These are phyloP conservation scores for Pontederia crassipes DNA, from an alignment of 176 grass and related monocot genomes.

Conservation along the genomic window DNA sequence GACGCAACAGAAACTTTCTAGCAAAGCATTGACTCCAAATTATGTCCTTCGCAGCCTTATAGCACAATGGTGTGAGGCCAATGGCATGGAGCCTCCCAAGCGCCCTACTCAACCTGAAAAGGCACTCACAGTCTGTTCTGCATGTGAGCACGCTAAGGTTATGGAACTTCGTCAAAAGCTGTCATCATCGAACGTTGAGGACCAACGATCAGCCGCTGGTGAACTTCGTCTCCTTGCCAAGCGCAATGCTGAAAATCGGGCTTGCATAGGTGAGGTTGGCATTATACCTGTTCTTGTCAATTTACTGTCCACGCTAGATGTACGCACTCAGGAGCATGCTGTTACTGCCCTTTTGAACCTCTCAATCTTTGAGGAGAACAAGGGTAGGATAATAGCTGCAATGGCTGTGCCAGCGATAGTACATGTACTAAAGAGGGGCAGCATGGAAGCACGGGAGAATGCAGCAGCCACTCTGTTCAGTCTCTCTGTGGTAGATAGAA, in stretches of 20 bases:
- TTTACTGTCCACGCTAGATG: conserved; percentile 5
- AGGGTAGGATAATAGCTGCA: conserved; percentile 8
- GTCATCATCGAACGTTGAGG: conserved; percentile 9
- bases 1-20: conserved; percentile 10
- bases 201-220: conserved; percentile 11
- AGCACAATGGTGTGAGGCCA: conserved; percentile 6
- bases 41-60: conserved; percentile 18
- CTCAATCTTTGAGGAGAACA: conserved; percentile 20
- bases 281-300: conserved; percentile 14
- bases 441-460: conserved; percentile 22
- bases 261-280: conserved; percentile 11
- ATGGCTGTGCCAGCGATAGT: conserved; percentile 16
- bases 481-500: conserved; percentile 15
- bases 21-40: conserved; percentile 14
- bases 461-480: conserved; percentile 14
- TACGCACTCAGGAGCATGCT: conserved; percentile 9
- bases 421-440: conserved; percentile 12
- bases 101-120: conserved; percentile 7
- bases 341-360: conserved; percentile 21
- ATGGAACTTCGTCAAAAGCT: conserved; percentile 5
- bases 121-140: not conserved
- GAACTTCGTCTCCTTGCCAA: conserved; percentile 18
- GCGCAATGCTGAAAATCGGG: conserved; percentile 13
- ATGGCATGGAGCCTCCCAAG: conserved; percentile 12
- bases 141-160: conserved; percentile 10